phyloP scores from a whole-genome alignment of 2,329 filamentous ascomycete species.

The Alternaria dauci region DNA sequence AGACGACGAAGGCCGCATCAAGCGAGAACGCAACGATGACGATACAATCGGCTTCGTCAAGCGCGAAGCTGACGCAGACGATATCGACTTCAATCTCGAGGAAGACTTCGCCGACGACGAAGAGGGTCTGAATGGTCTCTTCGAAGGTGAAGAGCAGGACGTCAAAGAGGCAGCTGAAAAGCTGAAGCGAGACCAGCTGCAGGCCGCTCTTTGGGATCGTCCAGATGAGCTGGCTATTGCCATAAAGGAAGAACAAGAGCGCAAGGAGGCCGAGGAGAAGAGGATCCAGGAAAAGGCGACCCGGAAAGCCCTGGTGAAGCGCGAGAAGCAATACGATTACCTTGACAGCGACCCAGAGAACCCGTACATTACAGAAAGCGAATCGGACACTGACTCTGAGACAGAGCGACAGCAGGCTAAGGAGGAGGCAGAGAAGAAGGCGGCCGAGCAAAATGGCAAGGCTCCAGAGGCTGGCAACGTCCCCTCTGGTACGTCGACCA shows the following conservation, averaged over 20 bases:
- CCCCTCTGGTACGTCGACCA: slow-evolving; percentile 67
- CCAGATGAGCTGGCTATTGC: slow-evolving; percentile 63
- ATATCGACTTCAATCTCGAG: slow-evolving; percentile 71
- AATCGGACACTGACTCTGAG: slow-evolving; percentile 64
- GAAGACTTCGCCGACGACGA: slow-evolving; percentile 86
- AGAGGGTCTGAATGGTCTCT: slow-evolving; percentile 62
- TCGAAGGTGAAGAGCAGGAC: slow-evolving; percentile 59
- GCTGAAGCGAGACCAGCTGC: slow-evolving; percentile 81
- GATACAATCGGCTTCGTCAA: slow-evolving; percentile 53
- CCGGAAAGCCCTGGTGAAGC: slow-evolving; percentile 81
- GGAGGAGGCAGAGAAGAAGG: slow-evolving; percentile 61
- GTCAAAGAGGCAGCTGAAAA: slow-evolving; percentile 70
- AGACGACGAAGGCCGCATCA: slow-evolving; percentile 50
- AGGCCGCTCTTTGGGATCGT: slow-evolving; percentile 83
- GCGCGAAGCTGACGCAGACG: slow-evolving; percentile 66
- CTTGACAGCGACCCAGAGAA: slow-evolving; percentile 78
- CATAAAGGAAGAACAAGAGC: slow-evolving; percentile 71
- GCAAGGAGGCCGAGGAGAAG: slow-evolving; percentile 72
- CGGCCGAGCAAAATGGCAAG: slow-evolving; percentile 57
- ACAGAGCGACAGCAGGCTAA: slow-evolving; percentile 68
- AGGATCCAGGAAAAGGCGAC: slow-evolving; percentile 78
- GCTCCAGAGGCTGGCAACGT: slow-evolving; percentile 55
- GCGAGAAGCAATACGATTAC: slow-evolving; percentile 88
- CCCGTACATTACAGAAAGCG: slow-evolving; percentile 42
- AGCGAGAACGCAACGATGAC: slow-evolving; percentile 51